A percentile compares a stretch with the other conserved stretches of the same genome.
phyloP scores from a whole-genome alignment of 1,284 basidiomycete species.

The Neolentinus lepideus region DNA sequence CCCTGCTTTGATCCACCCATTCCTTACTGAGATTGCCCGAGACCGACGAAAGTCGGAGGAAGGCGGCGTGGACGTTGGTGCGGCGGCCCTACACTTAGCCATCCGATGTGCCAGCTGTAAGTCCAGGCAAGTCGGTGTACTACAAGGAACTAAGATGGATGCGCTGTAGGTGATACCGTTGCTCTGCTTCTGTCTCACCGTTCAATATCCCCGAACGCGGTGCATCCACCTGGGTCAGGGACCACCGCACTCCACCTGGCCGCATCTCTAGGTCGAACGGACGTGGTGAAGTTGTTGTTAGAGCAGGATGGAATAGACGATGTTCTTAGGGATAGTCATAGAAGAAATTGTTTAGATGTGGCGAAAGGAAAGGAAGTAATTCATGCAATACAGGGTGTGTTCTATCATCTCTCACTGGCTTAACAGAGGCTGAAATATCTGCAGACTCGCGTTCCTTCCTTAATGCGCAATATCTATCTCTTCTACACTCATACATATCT shows the following conservation, averaged over 20 bases:
- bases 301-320: conserved; percentile 82
- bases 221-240: conserved; percentile 62
- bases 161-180: conserved; percentile 48
- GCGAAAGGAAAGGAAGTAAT: conserved; percentile 67
- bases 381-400: conserved; percentile 71
- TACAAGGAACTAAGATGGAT: neutral
- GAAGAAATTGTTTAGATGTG: conserved; percentile 70
- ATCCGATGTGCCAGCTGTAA: conserved; percentile 78
- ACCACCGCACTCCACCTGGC: conserved; percentile 88
- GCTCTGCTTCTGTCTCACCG: conserved; percentile 66
- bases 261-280: conserved; percentile 71
- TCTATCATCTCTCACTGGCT: neutral
- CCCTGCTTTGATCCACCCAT: conserved; percentile 73
- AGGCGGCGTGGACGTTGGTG: conserved; percentile 48
- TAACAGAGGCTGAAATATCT: neutral
- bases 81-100: conserved; percentile 79
- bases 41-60: conserved; percentile 47
- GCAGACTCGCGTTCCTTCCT: conserved; percentile 78
- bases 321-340: conserved; percentile 63
- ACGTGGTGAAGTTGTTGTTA: conserved; percentile 70
- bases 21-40: conserved; percentile 70
- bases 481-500: conserved; percentile 68
- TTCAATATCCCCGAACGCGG: conserved; percentile 70
- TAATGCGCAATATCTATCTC: conserved; percentile 70
- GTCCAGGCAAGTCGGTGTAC: conserved; percentile 20